Conservation (phyloP, 495 filamentous ascomycete genomes). For the Melanomma pulvis-pyrius region DNA sequence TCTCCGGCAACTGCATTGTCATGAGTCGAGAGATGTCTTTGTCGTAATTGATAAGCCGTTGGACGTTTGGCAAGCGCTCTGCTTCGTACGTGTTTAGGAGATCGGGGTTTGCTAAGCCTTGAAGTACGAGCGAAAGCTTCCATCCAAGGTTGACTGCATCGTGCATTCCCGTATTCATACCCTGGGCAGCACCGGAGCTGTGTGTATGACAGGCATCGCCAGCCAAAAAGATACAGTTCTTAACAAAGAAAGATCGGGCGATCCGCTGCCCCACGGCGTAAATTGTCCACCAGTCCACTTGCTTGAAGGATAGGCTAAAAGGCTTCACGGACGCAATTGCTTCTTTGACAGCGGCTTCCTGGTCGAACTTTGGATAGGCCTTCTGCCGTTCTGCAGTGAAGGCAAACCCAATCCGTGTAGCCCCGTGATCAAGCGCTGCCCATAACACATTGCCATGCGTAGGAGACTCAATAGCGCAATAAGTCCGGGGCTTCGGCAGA, state of each 20-base stretch:
- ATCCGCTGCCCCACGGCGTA: constrained; percentile 59
- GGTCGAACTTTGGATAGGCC: constrained; percentile 47
- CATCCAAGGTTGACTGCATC: constrained; percentile 58
- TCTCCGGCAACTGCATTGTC: constrained; percentile 48
- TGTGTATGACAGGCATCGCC: constrained; percentile 59
- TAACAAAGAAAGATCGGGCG: constrained; percentile 49
- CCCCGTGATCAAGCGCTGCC: constrained; percentile 54
- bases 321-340: constrained; percentile 53
- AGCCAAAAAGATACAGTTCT: constrained; percentile 52
- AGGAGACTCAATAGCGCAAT: constrained; percentile 54
- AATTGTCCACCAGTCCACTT: constrained; percentile 62
- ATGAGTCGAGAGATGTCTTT: constrained; percentile 48
- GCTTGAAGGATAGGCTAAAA: constrained; percentile 50
- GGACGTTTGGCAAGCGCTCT: constrained; percentile 49
- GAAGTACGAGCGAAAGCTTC: constrained; percentile 54
- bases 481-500: constrained; percentile 54
- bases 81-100: constrained; percentile 51
- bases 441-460: constrained; percentile 58
- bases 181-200: constrained; percentile 54
- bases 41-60: constrained; percentile 52
- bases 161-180: constrained; percentile 58
- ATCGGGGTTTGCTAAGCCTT: constrained; percentile 41
- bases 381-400: constrained; percentile 54
- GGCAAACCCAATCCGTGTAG: constrained; percentile 57
- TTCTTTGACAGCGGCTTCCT: constrained; percentile 48